Conservation (phyloP, 176 grass and related monocot genomes). For the Cenchrus americanus region DNA sequence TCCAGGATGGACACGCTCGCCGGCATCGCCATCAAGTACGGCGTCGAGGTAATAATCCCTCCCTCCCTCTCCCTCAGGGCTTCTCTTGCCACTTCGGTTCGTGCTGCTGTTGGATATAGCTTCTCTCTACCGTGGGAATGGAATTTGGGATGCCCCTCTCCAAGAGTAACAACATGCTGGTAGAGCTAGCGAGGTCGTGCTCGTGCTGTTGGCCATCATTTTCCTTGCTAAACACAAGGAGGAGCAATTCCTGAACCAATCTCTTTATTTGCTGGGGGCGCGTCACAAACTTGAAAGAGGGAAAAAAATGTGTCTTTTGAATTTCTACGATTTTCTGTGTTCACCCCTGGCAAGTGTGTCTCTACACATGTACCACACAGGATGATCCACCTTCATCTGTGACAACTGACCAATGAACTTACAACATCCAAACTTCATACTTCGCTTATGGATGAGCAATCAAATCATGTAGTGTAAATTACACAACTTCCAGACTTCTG, state of each 20-base stretch:
- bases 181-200: not conserved
- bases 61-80: not conserved
- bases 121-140: not conserved
- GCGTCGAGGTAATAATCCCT: conserved; percentile 60
- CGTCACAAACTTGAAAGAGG: not conserved
- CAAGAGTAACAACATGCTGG: not conserved
- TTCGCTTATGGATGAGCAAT: not conserved
- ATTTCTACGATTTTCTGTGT: not conserved
- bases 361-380: not conserved
- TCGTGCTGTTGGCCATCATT: not conserved
- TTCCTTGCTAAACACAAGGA: not conserved
- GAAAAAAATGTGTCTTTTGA: not conserved
- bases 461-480: not conserved
- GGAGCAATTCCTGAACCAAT: not conserved
- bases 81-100: not conserved
- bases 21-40: conserved; percentile 83
- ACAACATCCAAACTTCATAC: not conserved
- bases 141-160: not conserved
- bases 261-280: no score
- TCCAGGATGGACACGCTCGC: conserved; percentile 82
- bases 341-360: not conserved
- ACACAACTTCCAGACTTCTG: not conserved
- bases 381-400: not conserved
- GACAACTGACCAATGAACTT: not conserved
- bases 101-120: not conserved